phyloP scores from a whole-genome alignment of 768 basidiomycete genomes.

The Candolleomyces aberdarensis region DNA sequence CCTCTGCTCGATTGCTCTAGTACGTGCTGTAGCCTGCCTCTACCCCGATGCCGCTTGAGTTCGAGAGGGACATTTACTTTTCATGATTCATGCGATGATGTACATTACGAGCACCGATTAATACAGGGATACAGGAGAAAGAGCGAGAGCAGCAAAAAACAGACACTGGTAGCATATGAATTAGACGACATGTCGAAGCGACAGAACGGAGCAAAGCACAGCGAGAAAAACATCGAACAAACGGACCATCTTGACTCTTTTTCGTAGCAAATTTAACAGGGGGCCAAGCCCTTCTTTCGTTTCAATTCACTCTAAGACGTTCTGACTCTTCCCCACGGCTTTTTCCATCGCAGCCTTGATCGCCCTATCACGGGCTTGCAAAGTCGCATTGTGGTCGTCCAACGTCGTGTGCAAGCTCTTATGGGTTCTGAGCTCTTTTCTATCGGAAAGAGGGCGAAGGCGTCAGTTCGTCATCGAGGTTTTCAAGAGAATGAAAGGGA shows the following conservation, averaged over 20 bases:
- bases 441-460: not conserved
- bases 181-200: not conserved
- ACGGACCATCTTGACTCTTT: not conserved
- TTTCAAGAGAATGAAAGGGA: conserved; percentile 1
- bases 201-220: not conserved
- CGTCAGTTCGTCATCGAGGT: too few relatives aligned
- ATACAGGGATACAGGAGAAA: not conserved
- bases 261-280: not conserved
- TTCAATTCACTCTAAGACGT: not conserved
- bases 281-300: too few relatives aligned
- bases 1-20: not conserved
- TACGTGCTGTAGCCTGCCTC: not conserved
- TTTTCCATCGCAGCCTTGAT: conserved; percentile 34
- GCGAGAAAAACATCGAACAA: not conserved
- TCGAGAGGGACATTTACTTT: too few relatives aligned
- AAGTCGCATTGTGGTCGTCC: conserved; percentile 34
- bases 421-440: conserved; percentile 48
- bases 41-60: too few relatives aligned
- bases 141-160: conserved; percentile 14
- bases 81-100: too few relatives aligned
- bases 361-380: conserved; percentile 37
- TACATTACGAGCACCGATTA: too few relatives aligned
- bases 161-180: not conserved
- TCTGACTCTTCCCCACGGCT: not conserved
- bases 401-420: conserved; percentile 39